Base-by-base conservation (phyloP, 108 stramenopile species). In the Cyclotella baltica region DNA sequence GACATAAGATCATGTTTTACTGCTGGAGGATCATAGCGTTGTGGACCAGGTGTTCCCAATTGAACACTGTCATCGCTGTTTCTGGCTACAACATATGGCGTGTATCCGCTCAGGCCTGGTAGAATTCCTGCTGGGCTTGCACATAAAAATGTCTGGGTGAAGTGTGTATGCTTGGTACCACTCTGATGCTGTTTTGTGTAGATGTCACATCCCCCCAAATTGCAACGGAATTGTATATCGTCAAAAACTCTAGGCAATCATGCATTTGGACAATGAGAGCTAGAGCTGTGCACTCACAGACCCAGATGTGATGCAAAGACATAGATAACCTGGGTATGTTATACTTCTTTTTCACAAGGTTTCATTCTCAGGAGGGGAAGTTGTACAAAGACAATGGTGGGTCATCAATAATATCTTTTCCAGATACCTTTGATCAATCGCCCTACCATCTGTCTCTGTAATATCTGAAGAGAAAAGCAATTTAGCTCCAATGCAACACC, bases 381-480 rank as follows among this genome's bases (percentile, higher is more conserved):
- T 29, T 31, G 58, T 59, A 59, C 29, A 18, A 5, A 15, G 58
- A 59, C 6, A 9, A 4, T 6, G 58, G 28, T 11, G 31, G 31
- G 28, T 59, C 28, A 10, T 5, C 6, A 15, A 15, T 3, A 30
- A 59, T 59, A 10, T 59, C 11, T 10, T 23, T 40, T 64, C n/a
- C 3, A 64, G 37, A 40, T 20, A 64, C 16, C 35, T 18, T 3
- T 3, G 18, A 37, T 62, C 59, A 27, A 62, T 30, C 33, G 2
- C 5, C 4, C 29, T 13, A 23, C 74, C 74, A 36, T 37, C 33
- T 31, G 74, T 34, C 8, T 48, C 55, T 19, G 50, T 53, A 15
- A 65, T 34, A 30, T 57, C 51, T 9, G 64, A 75, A 0, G 66
- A 31, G 30, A 75, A 75, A 3, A 75, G 27, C n/a, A 50, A 23